Evolutionary conservation across 148 eudicot species (phyloP).

Genomic region (Vaccinium myrtillus): DNA sequence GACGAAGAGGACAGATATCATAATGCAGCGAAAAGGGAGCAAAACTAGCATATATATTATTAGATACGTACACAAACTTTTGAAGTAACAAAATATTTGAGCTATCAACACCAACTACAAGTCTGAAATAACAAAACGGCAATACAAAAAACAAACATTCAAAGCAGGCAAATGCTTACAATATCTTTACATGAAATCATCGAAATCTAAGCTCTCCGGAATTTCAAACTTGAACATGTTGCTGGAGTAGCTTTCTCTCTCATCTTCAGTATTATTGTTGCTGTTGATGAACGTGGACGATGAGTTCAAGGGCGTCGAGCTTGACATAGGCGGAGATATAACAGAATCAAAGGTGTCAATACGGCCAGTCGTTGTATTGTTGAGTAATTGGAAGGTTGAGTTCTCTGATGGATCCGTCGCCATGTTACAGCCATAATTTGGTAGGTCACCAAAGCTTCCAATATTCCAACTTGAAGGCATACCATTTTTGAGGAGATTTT

Average conservation of each 20-base stretch:
- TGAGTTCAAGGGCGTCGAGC: conserved; percentile 61
- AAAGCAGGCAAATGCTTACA: neutral
- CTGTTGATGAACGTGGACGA: conserved; percentile 43
- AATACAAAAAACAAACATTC: neutral
- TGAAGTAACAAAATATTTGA: neutral
- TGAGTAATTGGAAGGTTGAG: conserved; percentile 24
- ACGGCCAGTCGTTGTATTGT: conserved; percentile 25
- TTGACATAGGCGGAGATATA: conserved; percentile 56
- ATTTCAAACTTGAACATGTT: conserved; percentile 62
- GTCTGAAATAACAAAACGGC: neutral
- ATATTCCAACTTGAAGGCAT: neutral
- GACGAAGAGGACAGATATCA: neutral
- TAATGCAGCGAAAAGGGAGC: neutral
- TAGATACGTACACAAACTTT: neutral
- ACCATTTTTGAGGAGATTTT: conserved; percentile 12
- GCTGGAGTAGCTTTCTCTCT: conserved; percentile 68
- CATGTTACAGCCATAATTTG: conserved; percentile 36
- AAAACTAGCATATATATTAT: neutral
- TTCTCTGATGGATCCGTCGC: conserved; percentile 20
- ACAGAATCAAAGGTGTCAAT: conserved; percentile 42
- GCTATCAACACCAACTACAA: neutral
- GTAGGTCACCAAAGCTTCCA: conserved; percentile 20
- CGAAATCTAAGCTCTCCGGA: conserved; percentile 52
- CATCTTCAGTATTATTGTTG: conserved; percentile 50
- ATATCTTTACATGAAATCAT: conserved; percentile 47